These are phyloP conservation scores for Pichia manshurica DNA, from an alignment of 805 yeast species.

Conservation along the genomic window DNA sequence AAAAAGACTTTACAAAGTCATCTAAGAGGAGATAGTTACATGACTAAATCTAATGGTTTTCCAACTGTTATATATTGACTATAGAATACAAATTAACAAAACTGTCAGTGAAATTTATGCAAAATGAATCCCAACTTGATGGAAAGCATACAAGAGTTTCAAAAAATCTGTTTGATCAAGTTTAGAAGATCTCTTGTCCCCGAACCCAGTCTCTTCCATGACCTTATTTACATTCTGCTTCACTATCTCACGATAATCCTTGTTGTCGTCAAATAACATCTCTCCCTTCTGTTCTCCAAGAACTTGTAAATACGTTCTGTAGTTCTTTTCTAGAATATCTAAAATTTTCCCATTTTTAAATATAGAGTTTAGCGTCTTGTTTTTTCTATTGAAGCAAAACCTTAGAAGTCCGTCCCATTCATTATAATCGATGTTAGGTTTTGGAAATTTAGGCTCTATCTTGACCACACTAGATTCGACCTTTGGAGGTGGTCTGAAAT, in stretches of 20 bases:
- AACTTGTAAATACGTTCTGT: slow-evolving; percentile 63
- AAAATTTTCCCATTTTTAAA: slow-evolving; percentile 78
- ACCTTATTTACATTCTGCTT: slow-evolving; percentile 70
- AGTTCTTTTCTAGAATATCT: slow-evolving; percentile 80
- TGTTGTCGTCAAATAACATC: slow-evolving; percentile 38
- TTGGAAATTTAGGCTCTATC: slow-evolving; percentile 83
- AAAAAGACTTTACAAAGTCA: slow-evolving; percentile 47
- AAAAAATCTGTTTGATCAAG: slow-evolving; percentile 94
- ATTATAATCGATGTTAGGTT: slow-evolving; percentile 88
- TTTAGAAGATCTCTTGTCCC: slow-evolving; percentile 86
- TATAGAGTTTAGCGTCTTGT: slow-evolving; percentile 88
- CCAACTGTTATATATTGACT: no score
- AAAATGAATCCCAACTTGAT: slow-evolving; percentile 94
- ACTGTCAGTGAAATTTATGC: slow-evolving; percentile 41
- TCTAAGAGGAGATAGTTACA: slow-evolving; percentile 56
- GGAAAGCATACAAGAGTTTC: slow-evolving; percentile 82
- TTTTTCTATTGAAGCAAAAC: slow-evolving; percentile 87
- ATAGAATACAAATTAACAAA: no score
- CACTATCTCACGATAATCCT: slow-evolving; percentile 43
- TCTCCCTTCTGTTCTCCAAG: slow-evolving; percentile 42
- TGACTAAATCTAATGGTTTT: neutral
- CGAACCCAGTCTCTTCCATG: slow-evolving; percentile 68
- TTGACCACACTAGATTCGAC: slow-evolving; percentile 96
- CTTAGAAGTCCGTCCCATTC: slow-evolving; percentile 97
- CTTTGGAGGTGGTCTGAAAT: slow-evolving; percentile 97